Base-by-base conservation (phyloP, 768 basidiomycete genomes). In the Pleurotus cornucopiae region DNA sequence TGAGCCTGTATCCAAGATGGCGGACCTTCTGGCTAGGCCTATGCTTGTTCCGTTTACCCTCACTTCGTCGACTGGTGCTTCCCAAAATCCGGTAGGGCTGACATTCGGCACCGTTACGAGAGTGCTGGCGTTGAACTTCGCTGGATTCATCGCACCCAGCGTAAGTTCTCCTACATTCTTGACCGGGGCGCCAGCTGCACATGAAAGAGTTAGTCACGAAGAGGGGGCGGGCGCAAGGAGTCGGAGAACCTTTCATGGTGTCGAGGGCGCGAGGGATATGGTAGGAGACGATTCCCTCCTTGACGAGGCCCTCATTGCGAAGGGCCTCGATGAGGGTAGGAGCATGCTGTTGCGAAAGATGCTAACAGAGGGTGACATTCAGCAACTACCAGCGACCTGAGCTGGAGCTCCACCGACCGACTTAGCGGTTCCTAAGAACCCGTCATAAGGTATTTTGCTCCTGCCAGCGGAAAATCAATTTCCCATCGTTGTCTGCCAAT, bases 241-340 rank as follows among this genome's bases (percentile, higher is more conserved):
- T 16, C 13, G 13, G 38, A 26, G 30, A n/a, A 53, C 51, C 21
- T 41, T 53, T 53, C 39, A 53, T 53, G n/a, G 51, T 69, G 61
- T 86, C 84, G 5, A 77, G 71, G 37, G 84, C 65, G 55, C 88
- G 84, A 1, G 85, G 74, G 51, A 90, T 80, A 66, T 85, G 86
- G 75, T 77, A 88, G 16, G 85, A 86, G 3, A 78, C 74, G 60
- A 89, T 82, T 1, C 83, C 76, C 3, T 75, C 66, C 6, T 64
- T 61, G 59, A 89, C 81, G 41, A 77, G 68, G 26, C 79, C 80
- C 1, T 69, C 67, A 13, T 66, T 44, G 1, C 76, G 77, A n/a
- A 90, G 73, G 2, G 80, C 66, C 64, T 85, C 83, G 38, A 85
- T 73, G 3, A 85, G 79, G 0, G 86, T 87, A 5, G 69, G 71